Evolutionary conservation across 2,329 filamentous ascomycete genomes (phyloP).

Genomic region (Bipolaris gigantea): DNA sequence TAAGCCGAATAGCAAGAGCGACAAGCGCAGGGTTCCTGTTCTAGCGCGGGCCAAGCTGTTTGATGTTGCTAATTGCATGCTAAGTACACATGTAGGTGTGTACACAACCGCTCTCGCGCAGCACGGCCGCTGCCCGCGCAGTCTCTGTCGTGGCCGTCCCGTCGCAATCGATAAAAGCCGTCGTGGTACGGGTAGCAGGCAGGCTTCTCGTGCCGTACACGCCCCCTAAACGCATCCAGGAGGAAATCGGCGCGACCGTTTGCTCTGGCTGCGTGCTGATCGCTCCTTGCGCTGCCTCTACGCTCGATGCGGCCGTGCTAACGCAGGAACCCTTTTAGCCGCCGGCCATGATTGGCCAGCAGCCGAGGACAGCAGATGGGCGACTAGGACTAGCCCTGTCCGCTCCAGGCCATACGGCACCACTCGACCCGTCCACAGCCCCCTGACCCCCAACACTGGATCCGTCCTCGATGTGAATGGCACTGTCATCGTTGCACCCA

Average conservation of each 20-base stretch:
- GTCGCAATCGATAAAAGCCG: slow-evolving; percentile 13
- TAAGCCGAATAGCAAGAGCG: slow-evolving; percentile 17
- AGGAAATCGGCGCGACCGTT: slow-evolving; percentile 24
- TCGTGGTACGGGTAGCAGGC: slow-evolving; percentile 12
- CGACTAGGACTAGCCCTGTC: slow-evolving; percentile 16
- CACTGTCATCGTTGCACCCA: background rate
- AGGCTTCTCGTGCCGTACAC: background rate
- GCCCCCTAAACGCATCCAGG: slow-evolving; percentile 18
- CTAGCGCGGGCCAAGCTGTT: slow-evolving; percentile 31
- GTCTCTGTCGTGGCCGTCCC: background rate
- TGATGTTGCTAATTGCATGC: slow-evolving; percentile 24
- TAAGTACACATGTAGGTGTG: too few species aligned
- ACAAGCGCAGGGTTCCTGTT: slow-evolving; percentile 9
- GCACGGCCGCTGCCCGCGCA: background rate
- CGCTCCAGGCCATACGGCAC: slow-evolving; percentile 18
- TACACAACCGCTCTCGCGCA: background rate
- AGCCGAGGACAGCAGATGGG: slow-evolving; percentile 17
- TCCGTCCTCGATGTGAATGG: background rate
- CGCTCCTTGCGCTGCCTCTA: slow-evolving; percentile 12
- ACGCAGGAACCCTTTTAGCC: slow-evolving; percentile 26
- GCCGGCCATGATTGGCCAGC: slow-evolving; percentile 24
- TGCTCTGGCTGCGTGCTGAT: slow-evolving; percentile 23
- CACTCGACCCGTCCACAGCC: slow-evolving; percentile 24
- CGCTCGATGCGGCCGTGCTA: slow-evolving; percentile 6
- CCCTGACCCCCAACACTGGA: slow-evolving; percentile 19